Conservation (phyloP, 225 moss, liverwort and hornwort genomes). For the Rhytidiadelphus loreus region DNA sequence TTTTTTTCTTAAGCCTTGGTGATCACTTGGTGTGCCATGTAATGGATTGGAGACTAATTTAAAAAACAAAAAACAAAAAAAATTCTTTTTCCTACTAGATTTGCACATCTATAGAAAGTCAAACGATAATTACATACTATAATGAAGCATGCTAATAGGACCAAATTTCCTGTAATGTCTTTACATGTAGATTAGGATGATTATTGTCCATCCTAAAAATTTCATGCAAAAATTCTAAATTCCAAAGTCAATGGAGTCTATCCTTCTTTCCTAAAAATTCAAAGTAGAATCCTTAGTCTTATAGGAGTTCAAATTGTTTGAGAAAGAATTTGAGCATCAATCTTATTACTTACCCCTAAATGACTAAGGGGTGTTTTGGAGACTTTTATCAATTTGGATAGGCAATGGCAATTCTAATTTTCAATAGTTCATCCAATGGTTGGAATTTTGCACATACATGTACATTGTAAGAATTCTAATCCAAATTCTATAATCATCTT, state of each 20-base stretch:
- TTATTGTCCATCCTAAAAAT: not conserved
- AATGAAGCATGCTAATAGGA: too few relatives aligned
- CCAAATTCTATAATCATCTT: too few relatives aligned
- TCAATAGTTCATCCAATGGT: fast-evolving
- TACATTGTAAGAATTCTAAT: fast-evolving
- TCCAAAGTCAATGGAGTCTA: not conserved
- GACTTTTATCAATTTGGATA: not conserved
- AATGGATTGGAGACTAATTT: too few relatives aligned
- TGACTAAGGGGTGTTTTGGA: fast-evolving
- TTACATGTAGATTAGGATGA: not conserved
- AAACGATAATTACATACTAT: too few relatives aligned
- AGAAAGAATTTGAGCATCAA: not conserved
- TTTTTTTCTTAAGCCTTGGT: too few relatives aligned
- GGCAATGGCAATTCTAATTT: not conserved
- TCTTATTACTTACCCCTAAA: not conserved
- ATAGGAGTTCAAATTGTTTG: not conserved
- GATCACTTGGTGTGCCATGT: too few relatives aligned
- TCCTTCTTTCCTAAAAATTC: fast-evolving
- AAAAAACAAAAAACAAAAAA: too few relatives aligned
- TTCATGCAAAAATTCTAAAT: not conserved
- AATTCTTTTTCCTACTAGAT: too few relatives aligned
- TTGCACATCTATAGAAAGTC: too few relatives aligned
- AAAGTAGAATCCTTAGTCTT: not conserved
- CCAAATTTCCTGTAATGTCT: too few relatives aligned
- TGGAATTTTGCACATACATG: not conserved